Evolutionary conservation across 78 protist genomes (phyloP), one percentile per base, ranked within the genome.

Genomic region (Capsaspora owczarzaki): DNA sequence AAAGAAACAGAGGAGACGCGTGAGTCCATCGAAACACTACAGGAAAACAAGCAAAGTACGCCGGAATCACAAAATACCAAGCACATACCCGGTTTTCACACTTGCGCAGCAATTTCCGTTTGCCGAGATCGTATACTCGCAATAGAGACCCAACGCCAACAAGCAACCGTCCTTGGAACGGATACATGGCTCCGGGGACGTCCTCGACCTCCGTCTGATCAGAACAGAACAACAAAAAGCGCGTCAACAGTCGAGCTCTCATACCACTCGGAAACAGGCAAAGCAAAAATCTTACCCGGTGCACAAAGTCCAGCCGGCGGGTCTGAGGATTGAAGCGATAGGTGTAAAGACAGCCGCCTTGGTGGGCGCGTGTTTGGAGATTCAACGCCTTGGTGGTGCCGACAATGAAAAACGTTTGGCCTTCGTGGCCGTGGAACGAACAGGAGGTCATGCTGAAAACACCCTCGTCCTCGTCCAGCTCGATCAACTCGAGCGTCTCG

Each of bases 111-210:
- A 97, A 88, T 83, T 92, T 82, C 85, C 76, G 71, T 87, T 86
- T 82, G 74, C 99, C 99, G 77, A 93, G 22, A 76, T 92, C 98
- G 76, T 89, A 96, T 53, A 96, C 49, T 40, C 96, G 83, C 23
- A 96, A 77, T 8, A 5, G 0, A 29, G 61, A 35, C 14, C 94
- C 95, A 14, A 90, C 79, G 22, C 98, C 97, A n/a, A 74, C 97
- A 19, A 91, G 42, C 27, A 96, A 60, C 2, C 88, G 61, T 27
- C 96, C 94, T 80, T 88, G 92, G 84, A 94, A 95, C 47, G 80
- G 74, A 0, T 43, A 8, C 40, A 96, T 35, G 16, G 98, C 98
- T 3, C 74, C 35, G 19, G 97, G 98, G 12, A 91, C 80, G 49
- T 82, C 96, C 42, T 93, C 95, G 33, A 89, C 80, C 53, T 78